Percentiles rank a stretch among this genome's conserved stretches.
Conservation (phyloP, 2,329 filamentous ascomycete species). For the Nemania abortiva region DNA sequence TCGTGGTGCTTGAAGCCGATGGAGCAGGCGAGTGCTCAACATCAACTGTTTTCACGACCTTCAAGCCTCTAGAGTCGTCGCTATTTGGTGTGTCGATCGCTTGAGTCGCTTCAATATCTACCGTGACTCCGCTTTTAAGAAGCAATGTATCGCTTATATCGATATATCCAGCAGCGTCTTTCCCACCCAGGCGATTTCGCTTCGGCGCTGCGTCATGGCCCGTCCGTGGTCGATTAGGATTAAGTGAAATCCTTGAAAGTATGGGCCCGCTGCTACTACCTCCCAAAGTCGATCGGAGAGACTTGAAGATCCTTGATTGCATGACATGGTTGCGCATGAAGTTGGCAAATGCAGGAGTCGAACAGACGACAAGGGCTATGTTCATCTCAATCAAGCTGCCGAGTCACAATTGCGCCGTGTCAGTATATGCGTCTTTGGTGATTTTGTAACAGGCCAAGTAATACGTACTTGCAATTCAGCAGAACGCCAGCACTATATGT, state of each 20-base stretch:
- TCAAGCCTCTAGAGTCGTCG: background rate
- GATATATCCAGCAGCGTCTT: background rate
- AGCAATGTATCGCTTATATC: constrained; percentile 1
- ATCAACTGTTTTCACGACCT: background rate
- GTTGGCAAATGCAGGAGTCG: constrained; percentile 1
- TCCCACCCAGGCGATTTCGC: background rate
- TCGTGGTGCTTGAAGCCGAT: background rate
- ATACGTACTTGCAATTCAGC: constrained; percentile 10
- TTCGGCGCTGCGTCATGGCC: background rate
- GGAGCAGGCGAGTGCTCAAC: constrained; percentile 1
- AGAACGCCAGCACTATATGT: background rate
- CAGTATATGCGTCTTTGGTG: background rate
- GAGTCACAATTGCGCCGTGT: background rate
- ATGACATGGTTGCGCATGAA: constrained; percentile 9
- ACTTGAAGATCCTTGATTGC: constrained; percentile 8
- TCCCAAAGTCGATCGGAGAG: constrained; percentile 6
- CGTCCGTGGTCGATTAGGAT: constrained; percentile 2
- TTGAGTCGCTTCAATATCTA: constrained; percentile 2
- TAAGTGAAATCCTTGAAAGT: background rate
- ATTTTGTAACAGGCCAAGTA: background rate
- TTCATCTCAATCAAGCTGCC: constrained; percentile 6
- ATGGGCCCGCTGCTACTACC: background rate
- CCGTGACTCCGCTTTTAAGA: background rate
- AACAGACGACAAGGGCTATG: constrained; percentile 2
- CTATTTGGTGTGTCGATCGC: background rate